These are phyloP conservation scores for Alternaria triticina DNA, from an alignment of 2,329 filamentous ascomycete species.

Conservation along the genomic window DNA sequence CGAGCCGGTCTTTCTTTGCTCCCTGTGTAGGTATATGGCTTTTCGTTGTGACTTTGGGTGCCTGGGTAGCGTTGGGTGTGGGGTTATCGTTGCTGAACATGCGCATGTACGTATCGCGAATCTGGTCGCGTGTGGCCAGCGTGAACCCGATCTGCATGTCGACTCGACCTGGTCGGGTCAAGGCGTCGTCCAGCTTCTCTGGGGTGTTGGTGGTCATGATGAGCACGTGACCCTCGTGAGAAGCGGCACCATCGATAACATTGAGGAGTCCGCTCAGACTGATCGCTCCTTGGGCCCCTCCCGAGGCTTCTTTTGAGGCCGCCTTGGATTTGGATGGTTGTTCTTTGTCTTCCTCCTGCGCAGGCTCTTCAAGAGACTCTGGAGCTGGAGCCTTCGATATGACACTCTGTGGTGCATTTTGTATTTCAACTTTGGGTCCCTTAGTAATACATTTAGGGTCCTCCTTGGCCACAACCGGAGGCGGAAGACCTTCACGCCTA, in stretches of 20 bases:
- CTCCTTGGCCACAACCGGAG: background rate
- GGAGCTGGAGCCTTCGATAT: background rate
- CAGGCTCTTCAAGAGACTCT: background rate
- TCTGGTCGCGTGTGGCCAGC: conserved; percentile 50
- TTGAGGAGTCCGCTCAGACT: conserved; percentile 81
- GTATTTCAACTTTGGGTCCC: background rate
- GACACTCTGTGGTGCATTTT: background rate
- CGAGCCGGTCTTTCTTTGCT: conserved; percentile 14
- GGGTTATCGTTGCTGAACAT: conserved; percentile 38
- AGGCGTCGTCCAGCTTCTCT: conserved; percentile 73
- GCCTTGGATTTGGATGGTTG: background rate
- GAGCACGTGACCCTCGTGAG: conserved; percentile 77
- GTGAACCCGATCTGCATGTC: conserved; percentile 70
- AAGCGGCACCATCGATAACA: conserved; percentile 81
- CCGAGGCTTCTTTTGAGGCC: background rate
- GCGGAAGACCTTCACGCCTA: background rate
- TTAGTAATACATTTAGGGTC: background rate
- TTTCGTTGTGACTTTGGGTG: background rate
- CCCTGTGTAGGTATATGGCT: background rate
- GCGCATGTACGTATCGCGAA: conserved; percentile 51
- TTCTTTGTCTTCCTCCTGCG: background rate
- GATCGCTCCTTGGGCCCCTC: conserved; percentile 54
- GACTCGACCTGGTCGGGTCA: conserved; percentile 76
- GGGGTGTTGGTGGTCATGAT: conserved; percentile 85
- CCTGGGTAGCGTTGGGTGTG: background rate